A percentile compares a stretch with the other conserved stretches of the same genome.
phyloP scores from a whole-genome alignment of 129 eudicot genomes.

The Centrapalus pauciflorus region DNA sequence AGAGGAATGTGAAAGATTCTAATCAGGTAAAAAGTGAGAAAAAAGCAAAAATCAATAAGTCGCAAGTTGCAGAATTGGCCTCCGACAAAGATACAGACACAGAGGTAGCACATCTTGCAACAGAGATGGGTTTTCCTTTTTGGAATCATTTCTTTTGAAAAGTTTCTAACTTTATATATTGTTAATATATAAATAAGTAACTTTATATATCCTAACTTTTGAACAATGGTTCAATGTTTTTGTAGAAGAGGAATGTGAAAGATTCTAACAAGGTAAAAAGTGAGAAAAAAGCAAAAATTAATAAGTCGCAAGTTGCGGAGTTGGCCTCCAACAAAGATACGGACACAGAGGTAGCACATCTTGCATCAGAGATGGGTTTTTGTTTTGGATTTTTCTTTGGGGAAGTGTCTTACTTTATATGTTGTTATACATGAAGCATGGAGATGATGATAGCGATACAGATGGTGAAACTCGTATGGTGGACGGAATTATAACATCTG shows the following conservation, averaged over 20 bases:
- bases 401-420: not conserved
- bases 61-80: conserved; percentile 21
- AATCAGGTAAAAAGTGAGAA: conserved; percentile 27
- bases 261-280: conserved; percentile 19
- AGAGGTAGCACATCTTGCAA: conserved; percentile 38
- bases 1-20: conserved; percentile 31
- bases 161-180: not conserved
- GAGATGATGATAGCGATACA: conserved; percentile 46
- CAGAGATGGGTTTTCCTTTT: not conserved
- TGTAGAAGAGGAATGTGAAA: conserved; percentile 23
- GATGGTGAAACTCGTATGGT: conserved; percentile 66
- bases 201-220: not conserved
- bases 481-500: conserved; percentile 79
- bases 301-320: conserved; percentile 19
- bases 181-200: no score
- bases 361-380: not conserved
- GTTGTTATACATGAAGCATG: conserved; percentile 34
- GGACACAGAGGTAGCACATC: conserved; percentile 39
- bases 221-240: not conserved
- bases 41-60: conserved; percentile 16
- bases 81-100: conserved; percentile 13
- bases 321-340: conserved; percentile 19
- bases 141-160: not conserved
- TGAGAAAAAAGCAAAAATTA: conserved; percentile 20
- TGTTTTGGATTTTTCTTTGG: not conserved